phyloP scores from a whole-genome alignment of 2,329 filamentous ascomycete species.

The Cyphellophora attinorum region DNA sequence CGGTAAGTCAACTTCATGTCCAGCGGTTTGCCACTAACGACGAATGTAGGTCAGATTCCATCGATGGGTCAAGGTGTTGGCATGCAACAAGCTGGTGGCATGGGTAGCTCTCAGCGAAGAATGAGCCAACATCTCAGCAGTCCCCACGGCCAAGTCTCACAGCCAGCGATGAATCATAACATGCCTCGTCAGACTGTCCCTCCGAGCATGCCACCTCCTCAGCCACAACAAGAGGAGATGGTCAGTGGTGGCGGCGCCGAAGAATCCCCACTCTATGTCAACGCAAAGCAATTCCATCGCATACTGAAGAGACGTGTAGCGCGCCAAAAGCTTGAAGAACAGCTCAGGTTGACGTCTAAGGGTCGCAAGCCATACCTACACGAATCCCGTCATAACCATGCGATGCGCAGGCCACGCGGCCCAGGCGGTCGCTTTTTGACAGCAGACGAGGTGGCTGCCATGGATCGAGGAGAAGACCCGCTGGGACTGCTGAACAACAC shows the following conservation, averaged over 20 bases:
- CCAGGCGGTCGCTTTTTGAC: conserved; percentile 93
- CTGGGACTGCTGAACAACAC: conserved; percentile 23
- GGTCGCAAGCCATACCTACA: conserved; percentile 94
- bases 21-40: conserved; percentile 19
- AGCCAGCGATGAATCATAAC: conserved; percentile 64
- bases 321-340: conserved; percentile 86
- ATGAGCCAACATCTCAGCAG: conserved; percentile 68
- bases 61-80: conserved; percentile 36
- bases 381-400: conserved; percentile 95
- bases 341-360: conserved; percentile 83
- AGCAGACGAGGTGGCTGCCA: conserved; percentile 85
- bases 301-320: conserved; percentile 92
- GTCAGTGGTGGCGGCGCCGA: conserved; percentile 63
- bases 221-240: conserved; percentile 63
- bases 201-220: conserved; percentile 37
- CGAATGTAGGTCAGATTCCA: conserved; percentile 20
- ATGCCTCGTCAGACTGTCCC: conserved; percentile 43
- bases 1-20: conserved; percentile 53
- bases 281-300: conserved; percentile 96
- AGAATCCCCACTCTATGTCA: conserved; percentile 93
- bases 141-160: conserved; percentile 62
- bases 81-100: conserved; percentile 47
- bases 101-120: conserved; percentile 48
- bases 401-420: conserved; percentile 88
- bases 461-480: conserved; percentile 53